These are phyloP conservation scores for Kwoniella dejecticola DNA, from an alignment of 768 basidiomycete species.

Conservation along the genomic window DNA sequence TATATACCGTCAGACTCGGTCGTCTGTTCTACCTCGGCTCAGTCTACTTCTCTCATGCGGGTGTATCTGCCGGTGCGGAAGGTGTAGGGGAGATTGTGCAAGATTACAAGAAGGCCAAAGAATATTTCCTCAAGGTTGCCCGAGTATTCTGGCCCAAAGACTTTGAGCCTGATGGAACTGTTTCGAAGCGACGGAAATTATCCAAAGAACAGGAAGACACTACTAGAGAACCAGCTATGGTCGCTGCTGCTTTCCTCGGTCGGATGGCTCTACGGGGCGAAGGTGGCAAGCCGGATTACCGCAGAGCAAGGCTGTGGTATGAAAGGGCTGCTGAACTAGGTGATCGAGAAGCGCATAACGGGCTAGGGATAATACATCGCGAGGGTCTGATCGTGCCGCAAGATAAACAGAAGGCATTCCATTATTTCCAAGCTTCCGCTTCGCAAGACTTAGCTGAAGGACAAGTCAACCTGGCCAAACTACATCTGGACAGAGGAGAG, in stretches of 20 bases:
- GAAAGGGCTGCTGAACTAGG: constrained; percentile 69
- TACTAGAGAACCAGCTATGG: constrained; percentile 67
- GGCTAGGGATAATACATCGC: constrained; percentile 85
- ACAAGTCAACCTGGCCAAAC: constrained; percentile 83
- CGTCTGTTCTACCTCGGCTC: constrained; percentile 95
- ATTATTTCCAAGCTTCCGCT: constrained; percentile 75
- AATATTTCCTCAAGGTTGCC: constrained; percentile 83
- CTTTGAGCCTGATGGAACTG: constrained; percentile 32
- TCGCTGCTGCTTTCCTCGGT: constrained; percentile 84
- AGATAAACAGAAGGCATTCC: constrained; percentile 67
- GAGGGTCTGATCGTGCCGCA: constrained; percentile 76
- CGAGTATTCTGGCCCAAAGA: constrained; percentile 75
- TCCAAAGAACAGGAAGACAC: constrained; percentile 54
- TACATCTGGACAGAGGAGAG: constrained; percentile 66
- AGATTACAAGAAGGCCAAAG: constrained; percentile 72
- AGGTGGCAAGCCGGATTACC: constrained; percentile 75
- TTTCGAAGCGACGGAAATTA: constrained; percentile 50
- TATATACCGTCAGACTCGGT: constrained; percentile 89
- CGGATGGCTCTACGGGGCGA: constrained; percentile 94
- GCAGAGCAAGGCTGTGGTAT: constrained; percentile 88
- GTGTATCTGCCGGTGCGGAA: constrained; percentile 82
- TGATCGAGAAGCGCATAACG: constrained; percentile 87
- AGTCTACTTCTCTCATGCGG: constrained; percentile 76
- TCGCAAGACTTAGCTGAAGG: constrained; percentile 88
- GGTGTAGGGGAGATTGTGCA: constrained; percentile 86